Base-by-base conservation (phyloP, 2,329 filamentous ascomycete species). In the Phoma sp. region DNA sequence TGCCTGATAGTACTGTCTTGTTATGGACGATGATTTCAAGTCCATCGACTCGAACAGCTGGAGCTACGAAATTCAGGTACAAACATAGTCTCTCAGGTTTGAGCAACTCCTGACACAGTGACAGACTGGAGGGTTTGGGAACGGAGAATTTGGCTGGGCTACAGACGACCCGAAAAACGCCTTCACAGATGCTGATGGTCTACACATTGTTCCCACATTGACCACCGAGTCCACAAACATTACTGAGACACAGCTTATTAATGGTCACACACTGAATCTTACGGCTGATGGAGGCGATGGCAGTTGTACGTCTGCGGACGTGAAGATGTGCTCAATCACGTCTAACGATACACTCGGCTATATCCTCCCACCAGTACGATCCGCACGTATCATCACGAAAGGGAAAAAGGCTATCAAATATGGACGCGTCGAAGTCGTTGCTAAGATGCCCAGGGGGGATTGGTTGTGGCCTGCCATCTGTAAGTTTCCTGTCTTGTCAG, bases 381-480 rank as follows among this genome's bases (percentile, higher is more conserved):
- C 91, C 0, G 91, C 86, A 13, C 88, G 91, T 55, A 85, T 95
- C 76, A 88, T 87, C 75, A 92, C 89, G 52, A 88, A 85, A 70
- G 85, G 84, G 40, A 85, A 88, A 21, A 86, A 86, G 13, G 81
- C 77, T n/a, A 89, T 95, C 79, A 90, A 87, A 75, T 95, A 91
- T 70, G 91, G 91, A 35, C 88, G 89, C 37, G 83, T 95, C 47
- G 89, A 95, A 72, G 90, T 95, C 6, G 87, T 84, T 1, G 91
- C 91, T 21, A 88, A 88, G 75, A 78, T 94, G 35, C 90, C 91
- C 2, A 75, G 81, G 46, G 91, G 91, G 43, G 90, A 94, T 77
- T 95, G 91, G 91, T 82, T 95, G 12, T 94, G 91, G 91, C 91
- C 91, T 2, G 90, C 90, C 19, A 93, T 95, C 69, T 94, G 90